These are phyloP conservation scores for Dorcoceras hygrometricum DNA, from an alignment of 257 asterid species.

Conservation along the genomic window DNA sequence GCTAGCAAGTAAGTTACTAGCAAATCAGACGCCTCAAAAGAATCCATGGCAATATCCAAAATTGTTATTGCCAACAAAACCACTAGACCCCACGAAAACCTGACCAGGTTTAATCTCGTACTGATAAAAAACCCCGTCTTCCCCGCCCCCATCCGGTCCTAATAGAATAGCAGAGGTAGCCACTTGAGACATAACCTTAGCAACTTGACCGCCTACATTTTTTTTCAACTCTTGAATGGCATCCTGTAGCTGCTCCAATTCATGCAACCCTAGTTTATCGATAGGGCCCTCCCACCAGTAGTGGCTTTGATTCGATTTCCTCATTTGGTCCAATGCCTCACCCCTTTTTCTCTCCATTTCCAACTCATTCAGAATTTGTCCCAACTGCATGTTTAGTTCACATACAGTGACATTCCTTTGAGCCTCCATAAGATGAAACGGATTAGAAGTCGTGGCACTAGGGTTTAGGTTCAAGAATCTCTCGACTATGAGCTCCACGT, in stretches of 20 bases:
- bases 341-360: conserved; percentile 60
- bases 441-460: conserved; percentile 19
- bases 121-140: conserved; percentile 31
- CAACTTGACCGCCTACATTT: conserved; percentile 31
- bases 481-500: conserved; percentile 51
- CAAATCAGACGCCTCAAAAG: conserved; percentile 29
- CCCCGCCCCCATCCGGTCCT: conserved; percentile 15
- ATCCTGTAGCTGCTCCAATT: conserved; percentile 50
- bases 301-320: conserved; percentile 37
- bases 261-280: conserved; percentile 38
- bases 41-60: conserved; percentile 53
- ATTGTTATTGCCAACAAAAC: conserved; percentile 5
- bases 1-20: not conserved
- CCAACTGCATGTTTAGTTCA: conserved; percentile 55
- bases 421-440: conserved; percentile 43
- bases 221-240: conserved; percentile 65
- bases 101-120: conserved; percentile 49
- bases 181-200: conserved; percentile 29
- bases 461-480: conserved; percentile 36
- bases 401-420: conserved; percentile 45
- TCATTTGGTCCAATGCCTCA: conserved; percentile 47
- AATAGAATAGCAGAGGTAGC: conserved; percentile 26
- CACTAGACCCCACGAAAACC: conserved; percentile 15
- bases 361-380: conserved; percentile 44
- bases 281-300: conserved; percentile 74